Percentiles rank a stretch among this genome's conserved stretches.
Conservation (phyloP, 495 filamentous ascomycete genomes). For the Aspergillus sclerotioniger region DNA sequence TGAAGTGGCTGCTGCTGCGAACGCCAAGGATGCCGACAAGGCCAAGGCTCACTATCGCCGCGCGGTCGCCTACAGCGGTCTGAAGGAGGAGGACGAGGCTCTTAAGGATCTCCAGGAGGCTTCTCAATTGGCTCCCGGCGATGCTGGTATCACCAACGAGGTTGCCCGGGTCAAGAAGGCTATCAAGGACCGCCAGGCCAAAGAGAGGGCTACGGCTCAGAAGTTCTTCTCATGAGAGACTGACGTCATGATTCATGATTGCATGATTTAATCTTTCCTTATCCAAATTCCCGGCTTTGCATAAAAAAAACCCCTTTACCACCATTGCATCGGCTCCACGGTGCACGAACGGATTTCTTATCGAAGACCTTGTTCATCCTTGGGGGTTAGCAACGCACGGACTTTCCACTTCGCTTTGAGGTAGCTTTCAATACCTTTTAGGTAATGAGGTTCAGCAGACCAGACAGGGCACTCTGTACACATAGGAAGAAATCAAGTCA, state of each 20-base stretch:
- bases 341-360: not conserved
- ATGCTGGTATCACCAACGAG: slow-evolving; percentile 74
- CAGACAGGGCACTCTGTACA: too few species aligned
- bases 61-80: slow-evolving; percentile 65
- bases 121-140: slow-evolving; percentile 67
- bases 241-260: slow-evolving; percentile 33
- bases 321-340: slow-evolving; percentile 4
- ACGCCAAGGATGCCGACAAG: slow-evolving; percentile 69
- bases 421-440: too few species aligned
- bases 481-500: too few species aligned
- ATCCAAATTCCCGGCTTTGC: slow-evolving; percentile 10
- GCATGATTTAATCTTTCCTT: slow-evolving; percentile 17
- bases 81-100: slow-evolving; percentile 86
- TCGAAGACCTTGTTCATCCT: not conserved
- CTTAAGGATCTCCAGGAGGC: slow-evolving; percentile 76
- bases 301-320: slow-evolving; percentile 11
- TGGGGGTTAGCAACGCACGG: not conserved
- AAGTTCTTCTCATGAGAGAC: slow-evolving; percentile 71
- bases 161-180: slow-evolving; percentile 72
- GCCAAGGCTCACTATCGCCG: slow-evolving; percentile 87
- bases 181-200: slow-evolving; percentile 67
- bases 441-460: too few species aligned
- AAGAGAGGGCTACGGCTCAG: slow-evolving; percentile 84
- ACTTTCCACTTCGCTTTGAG: too few species aligned
- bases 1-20: slow-evolving; percentile 52